Conservation (phyloP, 345 rosid species). For the Tarenaya hassleriana region DNA sequence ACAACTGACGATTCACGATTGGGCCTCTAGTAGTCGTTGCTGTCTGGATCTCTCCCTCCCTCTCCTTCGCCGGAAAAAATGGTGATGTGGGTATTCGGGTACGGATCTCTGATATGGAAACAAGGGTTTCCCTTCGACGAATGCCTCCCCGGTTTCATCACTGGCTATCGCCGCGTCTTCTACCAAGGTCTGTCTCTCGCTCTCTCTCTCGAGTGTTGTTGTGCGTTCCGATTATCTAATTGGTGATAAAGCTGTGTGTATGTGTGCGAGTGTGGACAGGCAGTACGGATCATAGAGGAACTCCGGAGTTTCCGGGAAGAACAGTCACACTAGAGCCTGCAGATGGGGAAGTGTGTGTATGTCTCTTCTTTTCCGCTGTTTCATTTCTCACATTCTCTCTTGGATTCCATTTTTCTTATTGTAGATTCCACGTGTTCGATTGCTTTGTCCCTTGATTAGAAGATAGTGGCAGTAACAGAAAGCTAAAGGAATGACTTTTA, state of each 20-base stretch:
- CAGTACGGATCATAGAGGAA: conserved; percentile 92
- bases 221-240: background rate
- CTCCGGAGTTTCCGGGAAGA: conserved; percentile 76
- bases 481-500: too few species aligned
- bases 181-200: conserved; percentile 51
- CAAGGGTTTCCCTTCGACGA: conserved; percentile 65
- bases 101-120: conserved; percentile 84
- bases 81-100: conserved; percentile 91
- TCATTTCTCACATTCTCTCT: background rate
- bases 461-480: too few species aligned
- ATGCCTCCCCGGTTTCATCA: conserved; percentile 74
- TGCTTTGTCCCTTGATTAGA: too few species aligned
- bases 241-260: background rate
- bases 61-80: conserved; percentile 24
- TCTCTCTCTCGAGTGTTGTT: background rate
- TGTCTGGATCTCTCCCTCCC: conserved; percentile 6
- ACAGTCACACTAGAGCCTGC: conserved; percentile 78
- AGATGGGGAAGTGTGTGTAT: conserved; percentile 65
- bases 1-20: conserved; percentile 11
- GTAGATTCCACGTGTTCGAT: too few species aligned
- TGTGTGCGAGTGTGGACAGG: conserved; percentile 33
- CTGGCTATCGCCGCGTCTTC: conserved; percentile 74
- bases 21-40: too few species aligned
- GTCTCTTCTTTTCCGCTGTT: conserved; percentile 16
- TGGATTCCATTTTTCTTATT: too few species aligned